A percentile compares a stretch with the other conserved stretches of the same genome.
Evolutionary conservation across 202 grass and related monocot species (phyloP).

Genomic region (Panicum virgatum): DNA sequence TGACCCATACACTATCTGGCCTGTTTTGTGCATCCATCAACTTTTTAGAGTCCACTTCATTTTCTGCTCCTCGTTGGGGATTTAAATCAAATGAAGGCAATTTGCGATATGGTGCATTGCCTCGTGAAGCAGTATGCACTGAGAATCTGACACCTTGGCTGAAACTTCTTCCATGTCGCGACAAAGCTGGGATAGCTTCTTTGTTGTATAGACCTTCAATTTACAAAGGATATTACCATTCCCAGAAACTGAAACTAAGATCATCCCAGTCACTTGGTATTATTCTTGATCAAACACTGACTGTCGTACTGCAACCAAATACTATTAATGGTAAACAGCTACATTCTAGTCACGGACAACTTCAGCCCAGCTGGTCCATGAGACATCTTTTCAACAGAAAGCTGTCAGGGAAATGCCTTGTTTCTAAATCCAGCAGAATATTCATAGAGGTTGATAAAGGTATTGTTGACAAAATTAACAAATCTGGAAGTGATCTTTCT

Average conservation of each 20-base stretch:
- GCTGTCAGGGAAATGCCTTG: slow-evolving; percentile 65
- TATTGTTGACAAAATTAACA: slow-evolving; percentile 42
- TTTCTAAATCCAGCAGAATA: slow-evolving; percentile 80
- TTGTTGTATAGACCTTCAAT: slow-evolving; percentile 91
- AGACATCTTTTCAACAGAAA: slow-evolving; percentile 80
- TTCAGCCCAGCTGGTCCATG: slow-evolving; percentile 88
- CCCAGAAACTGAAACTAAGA: slow-evolving; percentile 78
- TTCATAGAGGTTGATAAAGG: slow-evolving; percentile 76
- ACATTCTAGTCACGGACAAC: slow-evolving; percentile 40
- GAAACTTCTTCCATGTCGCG: slow-evolving; percentile 93
- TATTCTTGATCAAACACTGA: slow-evolving; percentile 85
- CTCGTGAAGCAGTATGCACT: slow-evolving; percentile 93
- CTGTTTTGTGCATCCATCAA: slow-evolving; percentile 98
- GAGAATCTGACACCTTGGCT: slow-evolving; percentile 98
- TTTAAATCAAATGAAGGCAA: slow-evolving; percentile 68
- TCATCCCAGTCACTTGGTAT: slow-evolving; percentile 59
- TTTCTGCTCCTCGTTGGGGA: slow-evolving; percentile 78
- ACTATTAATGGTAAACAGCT: slow-evolving; percentile 28
- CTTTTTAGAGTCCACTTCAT: slow-evolving; percentile 83
- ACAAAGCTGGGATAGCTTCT: slow-evolving; percentile 89
- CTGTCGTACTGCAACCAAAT: slow-evolving; percentile 73
- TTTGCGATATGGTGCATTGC: slow-evolving; percentile 83
- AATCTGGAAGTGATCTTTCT: slow-evolving; percentile 49
- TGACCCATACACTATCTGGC: slow-evolving; percentile 87
- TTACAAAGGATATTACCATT: slow-evolving; percentile 97